Conservation (phyloP, 352 stramenopile species). For the Globisporangium cederbergense region DNA sequence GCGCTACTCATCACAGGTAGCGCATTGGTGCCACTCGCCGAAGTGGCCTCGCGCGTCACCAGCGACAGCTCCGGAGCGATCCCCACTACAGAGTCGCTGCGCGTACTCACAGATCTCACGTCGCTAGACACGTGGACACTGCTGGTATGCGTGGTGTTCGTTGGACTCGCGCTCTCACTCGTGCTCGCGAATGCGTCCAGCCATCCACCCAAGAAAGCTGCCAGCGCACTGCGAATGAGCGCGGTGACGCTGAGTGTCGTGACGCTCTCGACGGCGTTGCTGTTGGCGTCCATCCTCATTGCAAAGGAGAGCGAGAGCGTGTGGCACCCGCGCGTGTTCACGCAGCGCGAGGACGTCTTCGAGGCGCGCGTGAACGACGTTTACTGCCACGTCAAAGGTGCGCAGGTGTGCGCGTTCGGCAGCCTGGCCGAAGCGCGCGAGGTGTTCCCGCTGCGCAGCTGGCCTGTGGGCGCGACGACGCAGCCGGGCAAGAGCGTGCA, state of each 20-base stretch:
- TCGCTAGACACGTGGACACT: conserved; percentile 27
- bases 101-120: conserved; percentile 19
- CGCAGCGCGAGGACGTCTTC: conserved; percentile 26
- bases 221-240: conserved; percentile 12
- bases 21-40: conserved; percentile 29
- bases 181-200: conserved; percentile 20
- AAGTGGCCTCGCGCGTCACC: conserved; percentile 20
- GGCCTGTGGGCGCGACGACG: conserved; percentile 33
- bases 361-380: conserved; percentile 41
- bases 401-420: conserved; percentile 34
- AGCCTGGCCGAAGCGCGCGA: conserved; percentile 36
- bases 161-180: conserved; percentile 25
- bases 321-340: conserved; percentile 27
- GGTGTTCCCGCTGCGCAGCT: conserved; percentile 36
- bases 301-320: conserved; percentile 21
- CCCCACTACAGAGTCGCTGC: conserved; percentile 10
- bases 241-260: conserved; percentile 16
- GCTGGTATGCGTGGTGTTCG: conserved; percentile 12
- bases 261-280: conserved; percentile 16
- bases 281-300: conserved; percentile 20
- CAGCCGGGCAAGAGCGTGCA: conserved; percentile 29
- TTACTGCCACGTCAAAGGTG: conserved; percentile 43
- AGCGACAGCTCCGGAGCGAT: not conserved
- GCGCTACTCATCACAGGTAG: conserved; percentile 20
- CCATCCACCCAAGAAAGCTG: conserved; percentile 7